Percentiles rank a stretch among this genome's conserved stretches.
These are phyloP conservation scores for Tetrahymena malaccensis DNA, from an alignment of 73 alveolate species.

Conservation along the genomic window DNA sequence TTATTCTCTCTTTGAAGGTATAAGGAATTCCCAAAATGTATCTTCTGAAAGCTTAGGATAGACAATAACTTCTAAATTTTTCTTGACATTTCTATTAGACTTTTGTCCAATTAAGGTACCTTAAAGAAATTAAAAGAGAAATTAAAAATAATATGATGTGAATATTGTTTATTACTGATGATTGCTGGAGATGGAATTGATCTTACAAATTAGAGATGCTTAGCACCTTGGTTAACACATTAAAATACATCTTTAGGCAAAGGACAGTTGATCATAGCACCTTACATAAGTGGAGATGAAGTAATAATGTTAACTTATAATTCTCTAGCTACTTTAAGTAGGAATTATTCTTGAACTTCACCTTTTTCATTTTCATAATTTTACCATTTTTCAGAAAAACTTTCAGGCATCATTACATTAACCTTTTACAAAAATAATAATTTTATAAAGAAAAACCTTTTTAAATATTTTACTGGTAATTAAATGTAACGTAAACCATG, in stretches of 20 bases:
- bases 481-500: slow-evolving; percentile 65
- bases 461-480: slow-evolving; percentile 48
- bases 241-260: slow-evolving; percentile 47
- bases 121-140: slow-evolving; percentile 2
- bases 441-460: neutral
- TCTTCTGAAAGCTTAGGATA: slow-evolving; percentile 55
- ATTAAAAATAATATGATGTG: neutral
- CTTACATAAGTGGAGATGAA: slow-evolving; percentile 73
- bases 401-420: slow-evolving; percentile 77
- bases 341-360: neutral
- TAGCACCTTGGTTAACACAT: slow-evolving; percentile 55
- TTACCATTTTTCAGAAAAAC: slow-evolving; percentile 73
- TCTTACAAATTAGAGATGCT: slow-evolving; percentile 71
- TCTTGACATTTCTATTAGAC: slow-evolving; percentile 54
- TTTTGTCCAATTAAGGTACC: slow-evolving; percentile 75
- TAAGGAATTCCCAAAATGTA: slow-evolving; percentile 52
- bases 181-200: slow-evolving; percentile 67
- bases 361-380: slow-evolving; percentile 45
- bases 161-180: neutral
- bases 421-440: neutral
- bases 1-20: slow-evolving; percentile 41
- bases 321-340: slow-evolving; percentile 41
- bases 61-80: slow-evolving; percentile 59
- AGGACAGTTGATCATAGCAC: slow-evolving; percentile 47
- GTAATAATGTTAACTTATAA: slow-evolving; percentile 60